Conservation (phyloP, 345 rosid species). For the Microcos paniculata region DNA sequence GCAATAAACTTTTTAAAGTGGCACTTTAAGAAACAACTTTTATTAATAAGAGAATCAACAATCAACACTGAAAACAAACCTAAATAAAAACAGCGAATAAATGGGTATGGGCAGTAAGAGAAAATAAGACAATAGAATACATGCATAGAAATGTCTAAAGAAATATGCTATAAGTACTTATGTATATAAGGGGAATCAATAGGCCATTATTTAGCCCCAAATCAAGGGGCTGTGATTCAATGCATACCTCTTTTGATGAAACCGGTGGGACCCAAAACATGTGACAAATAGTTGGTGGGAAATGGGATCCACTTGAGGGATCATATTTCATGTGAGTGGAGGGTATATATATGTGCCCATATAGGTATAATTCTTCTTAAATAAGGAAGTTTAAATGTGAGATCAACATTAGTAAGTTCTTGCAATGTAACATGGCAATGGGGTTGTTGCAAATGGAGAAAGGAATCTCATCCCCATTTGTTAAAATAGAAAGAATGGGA, state of each 20-base stretch:
- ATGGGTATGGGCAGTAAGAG: no score
- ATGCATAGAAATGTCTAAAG: no score
- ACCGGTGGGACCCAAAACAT: neutral
- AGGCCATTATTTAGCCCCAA: neutral
- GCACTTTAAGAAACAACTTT: no score
- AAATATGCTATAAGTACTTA: no score
- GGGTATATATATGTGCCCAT: neutral
- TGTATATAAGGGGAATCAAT: neutral
- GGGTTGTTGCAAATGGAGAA: neutral
- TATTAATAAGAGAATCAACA: no score
- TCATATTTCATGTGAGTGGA: conserved; percentile 17
- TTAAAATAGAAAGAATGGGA: conserved; percentile 2
- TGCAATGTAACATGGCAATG: neutral
- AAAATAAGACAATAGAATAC: neutral
- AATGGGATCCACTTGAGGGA: neutral
- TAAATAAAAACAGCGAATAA: no score
- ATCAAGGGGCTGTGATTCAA: neutral
- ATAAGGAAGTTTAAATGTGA: neutral
- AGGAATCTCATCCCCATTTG: conserved; percentile 13
- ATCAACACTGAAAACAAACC: neutral
- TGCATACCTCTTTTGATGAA: neutral
- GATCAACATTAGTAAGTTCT: no score
- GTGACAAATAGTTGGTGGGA: neutral
- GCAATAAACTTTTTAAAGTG: no score
- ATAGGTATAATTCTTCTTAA: neutral